Evolutionary conservation across 768 basidiomycete genomes (phyloP), one percentile per base, ranked within the genome.

Genomic region (Thelephora aurantiotincta): DNA sequence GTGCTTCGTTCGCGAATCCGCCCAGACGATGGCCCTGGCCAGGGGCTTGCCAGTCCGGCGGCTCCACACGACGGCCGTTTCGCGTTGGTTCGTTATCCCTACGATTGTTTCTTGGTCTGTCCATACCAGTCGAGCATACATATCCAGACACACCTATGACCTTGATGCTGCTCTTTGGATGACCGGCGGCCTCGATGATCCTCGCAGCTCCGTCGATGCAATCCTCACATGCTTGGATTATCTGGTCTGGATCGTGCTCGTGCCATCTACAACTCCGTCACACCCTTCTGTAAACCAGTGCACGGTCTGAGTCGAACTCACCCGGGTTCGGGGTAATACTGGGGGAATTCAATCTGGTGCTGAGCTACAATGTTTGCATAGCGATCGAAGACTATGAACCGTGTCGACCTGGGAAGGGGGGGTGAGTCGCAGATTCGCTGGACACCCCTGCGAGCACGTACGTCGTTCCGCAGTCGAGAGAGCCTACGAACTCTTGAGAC

Each of bases 21-120:
- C 82, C 96, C 96, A 99, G 11, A 97, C 96, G 56, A 99, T 86
- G 19, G 90, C 88, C 46, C 72, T 77, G 65, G 87, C 88, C 4
- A 96, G 63, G 0, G 92, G 84, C 62, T 86, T 83, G 37, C 96
- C 96, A 0, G 92, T 93, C 58, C 71, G 73, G 51, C 83, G 76
- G 59, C 86, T 87, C 96, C 96, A 98, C 14, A 80, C 86, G 26
- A 98, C 80, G 2, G 92, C 79, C 1, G 96, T 98, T 64, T 98
- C 96, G 47, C 96, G 81, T 65, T 98, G 94, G 60, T 97, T 99
- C 36, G 94, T 97, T 65, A 98, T 88, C 20, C 93, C 85, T 82
- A 54, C 14, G 43, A 51, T 42, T 20, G 37, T 45, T 50, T 16
- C 36, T 44, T 33, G 41, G 20, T 23, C 36, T 22, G 45, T 49